Evolutionary conservation across 305 asterid species (phyloP).

Genomic region (Solanum hybrid): DNA sequence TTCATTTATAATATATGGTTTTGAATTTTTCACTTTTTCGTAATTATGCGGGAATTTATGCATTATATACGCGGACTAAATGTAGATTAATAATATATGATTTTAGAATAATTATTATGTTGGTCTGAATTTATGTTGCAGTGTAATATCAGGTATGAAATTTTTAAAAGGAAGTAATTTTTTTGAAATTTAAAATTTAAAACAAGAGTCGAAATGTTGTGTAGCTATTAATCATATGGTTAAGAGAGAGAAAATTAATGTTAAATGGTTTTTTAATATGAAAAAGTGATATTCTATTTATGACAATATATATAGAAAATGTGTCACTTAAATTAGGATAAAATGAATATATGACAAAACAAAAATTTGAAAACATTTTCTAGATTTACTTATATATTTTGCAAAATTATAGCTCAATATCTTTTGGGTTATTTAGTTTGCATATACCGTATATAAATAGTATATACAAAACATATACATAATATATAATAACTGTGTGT

Average conservation of each 20-base stretch:
- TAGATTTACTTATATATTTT: background rate
- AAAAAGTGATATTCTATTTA: background rate
- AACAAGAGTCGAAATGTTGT: background rate
- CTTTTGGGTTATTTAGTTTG: background rate
- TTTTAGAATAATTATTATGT: background rate
- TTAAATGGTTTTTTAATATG: background rate
- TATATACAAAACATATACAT: too few species aligned
- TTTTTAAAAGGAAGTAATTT: background rate
- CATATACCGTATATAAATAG: background rate
- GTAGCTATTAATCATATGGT: background rate
- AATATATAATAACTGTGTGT: too few species aligned
- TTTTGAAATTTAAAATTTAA: background rate
- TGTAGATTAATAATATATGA: background rate
- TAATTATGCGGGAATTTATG: background rate
- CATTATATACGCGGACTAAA: too few species aligned
- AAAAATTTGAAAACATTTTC: too few species aligned
- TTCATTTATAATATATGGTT: too few species aligned
- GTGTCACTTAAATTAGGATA: background rate
- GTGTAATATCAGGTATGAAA: background rate
- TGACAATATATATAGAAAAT: background rate
- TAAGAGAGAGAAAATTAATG: background rate
- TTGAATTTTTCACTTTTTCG: background rate
- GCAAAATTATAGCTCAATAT: background rate
- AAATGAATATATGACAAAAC: background rate
- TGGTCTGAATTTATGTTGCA: background rate